Conservation (phyloP, 768 basidiomycete species). For the Candolleomyces eurysporus region DNA sequence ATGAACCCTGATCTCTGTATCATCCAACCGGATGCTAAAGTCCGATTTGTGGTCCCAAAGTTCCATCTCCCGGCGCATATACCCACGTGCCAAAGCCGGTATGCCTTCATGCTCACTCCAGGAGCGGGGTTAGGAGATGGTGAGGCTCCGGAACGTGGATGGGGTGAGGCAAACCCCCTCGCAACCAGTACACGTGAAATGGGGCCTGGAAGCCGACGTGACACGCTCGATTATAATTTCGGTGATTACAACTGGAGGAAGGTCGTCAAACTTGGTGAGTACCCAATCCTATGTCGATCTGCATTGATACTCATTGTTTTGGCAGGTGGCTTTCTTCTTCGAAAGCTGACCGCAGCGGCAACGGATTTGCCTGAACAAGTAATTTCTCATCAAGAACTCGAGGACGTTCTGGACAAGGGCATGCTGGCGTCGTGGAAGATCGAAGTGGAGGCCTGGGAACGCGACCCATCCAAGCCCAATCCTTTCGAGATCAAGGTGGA, state of each 20-base stretch:
- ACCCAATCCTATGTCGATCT: neutral
- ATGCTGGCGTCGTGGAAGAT: conserved; percentile 17
- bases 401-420: neutral
- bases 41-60: conserved; percentile 16
- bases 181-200: conserved; percentile 33
- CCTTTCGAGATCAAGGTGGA: conserved; percentile 12
- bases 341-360: neutral
- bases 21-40: neutral
- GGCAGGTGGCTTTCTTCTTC: conserved; percentile 5
- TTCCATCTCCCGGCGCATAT: conserved; percentile 28
- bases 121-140: conserved; percentile 32
- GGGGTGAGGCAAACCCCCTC: conserved; percentile 25
- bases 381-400: conserved; percentile 1
- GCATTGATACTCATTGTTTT: neutral
- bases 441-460: conserved; percentile 20
- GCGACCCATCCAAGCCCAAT: conserved; percentile 15
- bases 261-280: conserved; percentile 14
- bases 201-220: conserved; percentile 29
- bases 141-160: conserved; percentile 31
- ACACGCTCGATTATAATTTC: conserved; percentile 27
- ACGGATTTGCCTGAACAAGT: neutral
- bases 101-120: conserved; percentile 20
- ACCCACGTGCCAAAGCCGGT: conserved; percentile 17
- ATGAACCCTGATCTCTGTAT: neutral
- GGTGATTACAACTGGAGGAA: conserved; percentile 29